Conservation (phyloP, 2,329 filamentous ascomycete genomes). For the Chaetomiaceae sp. region DNA sequence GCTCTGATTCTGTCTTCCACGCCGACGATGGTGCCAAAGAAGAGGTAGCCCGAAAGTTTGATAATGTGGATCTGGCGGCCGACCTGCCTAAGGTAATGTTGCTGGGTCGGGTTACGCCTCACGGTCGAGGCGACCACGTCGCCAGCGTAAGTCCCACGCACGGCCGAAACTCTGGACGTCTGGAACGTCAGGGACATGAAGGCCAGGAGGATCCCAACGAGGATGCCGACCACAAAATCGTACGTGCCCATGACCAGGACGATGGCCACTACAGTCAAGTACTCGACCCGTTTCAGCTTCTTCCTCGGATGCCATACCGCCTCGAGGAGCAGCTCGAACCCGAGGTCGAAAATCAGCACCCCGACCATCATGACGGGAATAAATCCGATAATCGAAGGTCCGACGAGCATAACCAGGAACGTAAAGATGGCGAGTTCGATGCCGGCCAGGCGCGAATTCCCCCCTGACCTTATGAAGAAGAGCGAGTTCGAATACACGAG, state of each 20-base stretch:
- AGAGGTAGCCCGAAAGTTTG: constrained; percentile 91
- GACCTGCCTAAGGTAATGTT: constrained; percentile 78
- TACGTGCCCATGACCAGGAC: constrained; percentile 94
- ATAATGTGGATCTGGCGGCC: constrained; percentile 86
- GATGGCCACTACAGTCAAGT: constrained; percentile 82
- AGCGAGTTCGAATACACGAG: constrained; percentile 96
- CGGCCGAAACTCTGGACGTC: constrained; percentile 82
- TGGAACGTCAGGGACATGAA: constrained; percentile 90
- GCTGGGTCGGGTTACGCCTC: constrained; percentile 81
- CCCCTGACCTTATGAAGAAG: constrained; percentile 92
- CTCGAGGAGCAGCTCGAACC: constrained; percentile 86
- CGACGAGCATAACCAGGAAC: constrained; percentile 75
- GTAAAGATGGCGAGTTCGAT: constrained; percentile 79
- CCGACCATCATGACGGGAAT: constrained; percentile 98
- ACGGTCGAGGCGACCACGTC: constrained; percentile 89
- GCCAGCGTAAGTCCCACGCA: constrained; percentile 85
- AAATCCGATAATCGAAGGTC: constrained; percentile 83
- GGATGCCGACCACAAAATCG: constrained; percentile 93
- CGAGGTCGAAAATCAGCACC: constrained; percentile 88
- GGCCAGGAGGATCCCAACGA: constrained; percentile 84
- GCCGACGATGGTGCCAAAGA: constrained; percentile 95
- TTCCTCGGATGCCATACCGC: constrained; percentile 85
- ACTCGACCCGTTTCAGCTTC: constrained; percentile 82
- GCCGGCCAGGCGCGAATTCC: constrained; percentile 79
- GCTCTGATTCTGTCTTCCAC: constrained; percentile 84